Base-by-base conservation (phyloP, 2,329 filamentous ascomycete species). In the Lecanoromycetidae sp. region DNA sequence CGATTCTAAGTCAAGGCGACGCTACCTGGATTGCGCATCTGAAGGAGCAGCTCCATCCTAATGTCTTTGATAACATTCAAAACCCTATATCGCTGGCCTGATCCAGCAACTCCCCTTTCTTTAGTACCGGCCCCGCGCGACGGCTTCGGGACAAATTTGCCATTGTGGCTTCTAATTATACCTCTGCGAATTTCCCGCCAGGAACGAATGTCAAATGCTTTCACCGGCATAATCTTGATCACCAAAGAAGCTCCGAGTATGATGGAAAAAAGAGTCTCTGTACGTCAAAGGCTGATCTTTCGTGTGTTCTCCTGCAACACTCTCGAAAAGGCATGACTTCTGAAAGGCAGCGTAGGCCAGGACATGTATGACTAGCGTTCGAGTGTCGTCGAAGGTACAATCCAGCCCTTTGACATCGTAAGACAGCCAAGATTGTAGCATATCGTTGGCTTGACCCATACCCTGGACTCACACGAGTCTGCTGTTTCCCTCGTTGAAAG, bases 401-500 rank as follows among this genome's bases (percentile, higher is more conserved):
- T 17, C 23, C 9, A 22, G 1, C 2, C 27, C 39, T 6, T 5
- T 1, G 3, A 1, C 4, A 13, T 13, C 13, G 23, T 19, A 1
- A 22, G 22, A 20, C 3, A 44, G 22, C 55, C 2, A 44, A 19
- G 2, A 58, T 55, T 25, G 3, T 32, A 55, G 1, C 39, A 40
- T 8, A 56, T 20, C 54, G n/a, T 38, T 52, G 3, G 58, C 50
- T 48, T 59, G 57, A 3, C 51, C 50, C 0, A 60, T 30, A 1
- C 55, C 52, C 27, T 61, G 58, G 1, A 50, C 51, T 59, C 60
- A 62, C 9, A 61, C 60, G n/a, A 52, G 56, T 4, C 50, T 48
- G 54, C 57, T 61, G 8, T 56, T 55, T 4, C 42, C 51, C 49
- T 61, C 58, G 34, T 60, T 62, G 43, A 61, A 61, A 0, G 58